phyloP scores from a whole-genome alignment of 2,329 filamentous ascomycete species.

The Ophiostoma piceae region DNA sequence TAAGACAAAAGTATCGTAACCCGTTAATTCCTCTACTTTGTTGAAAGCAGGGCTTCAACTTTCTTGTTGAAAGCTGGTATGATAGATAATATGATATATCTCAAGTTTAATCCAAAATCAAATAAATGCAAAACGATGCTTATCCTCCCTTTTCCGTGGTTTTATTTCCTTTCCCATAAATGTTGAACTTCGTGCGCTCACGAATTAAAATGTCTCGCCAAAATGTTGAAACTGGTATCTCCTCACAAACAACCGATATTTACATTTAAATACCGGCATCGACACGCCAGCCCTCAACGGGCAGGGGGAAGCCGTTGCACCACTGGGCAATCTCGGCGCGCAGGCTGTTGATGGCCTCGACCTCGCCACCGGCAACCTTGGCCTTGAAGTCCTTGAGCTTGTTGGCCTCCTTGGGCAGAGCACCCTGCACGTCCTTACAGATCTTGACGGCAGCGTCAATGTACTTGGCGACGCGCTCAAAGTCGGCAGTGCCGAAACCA shows the following conservation, averaged over 20 bases:
- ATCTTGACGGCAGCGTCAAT: conserved; percentile 86
- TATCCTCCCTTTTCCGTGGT: not conserved
- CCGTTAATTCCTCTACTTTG: conserved; percentile 7
- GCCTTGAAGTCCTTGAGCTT: conserved; percentile 99
- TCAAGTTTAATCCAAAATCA: conserved; percentile 3
- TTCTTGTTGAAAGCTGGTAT: conserved; percentile 20
- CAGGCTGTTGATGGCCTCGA: conserved; percentile 76
- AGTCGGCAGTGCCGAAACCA: conserved; percentile 88
- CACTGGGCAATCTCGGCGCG: conserved; percentile 85
- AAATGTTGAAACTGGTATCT: conserved; percentile 17
- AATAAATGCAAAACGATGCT: conserved; percentile 14
- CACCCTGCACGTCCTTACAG: conserved; percentile 77
- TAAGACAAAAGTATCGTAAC: not conserved
- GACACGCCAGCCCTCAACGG: conserved; percentile 67
- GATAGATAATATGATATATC: conserved; percentile 4
- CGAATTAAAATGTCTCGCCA: conserved; percentile 10
- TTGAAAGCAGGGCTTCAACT: conserved; percentile 10
- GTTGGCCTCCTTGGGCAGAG: conserved; percentile 92
- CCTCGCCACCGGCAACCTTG: conserved; percentile 73
- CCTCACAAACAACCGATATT: not conserved
- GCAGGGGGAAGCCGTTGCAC: conserved; percentile 88
- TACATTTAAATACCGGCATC: conserved; percentile 22
- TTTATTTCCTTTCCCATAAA: conserved; percentile 15
- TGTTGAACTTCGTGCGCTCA: conserved; percentile 7
- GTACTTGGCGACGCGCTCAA: conserved; percentile 82